These are phyloP conservation scores for Kodamaea derodonti DNA, from an alignment of 1,139 yeast species.

Conservation along the genomic window DNA sequence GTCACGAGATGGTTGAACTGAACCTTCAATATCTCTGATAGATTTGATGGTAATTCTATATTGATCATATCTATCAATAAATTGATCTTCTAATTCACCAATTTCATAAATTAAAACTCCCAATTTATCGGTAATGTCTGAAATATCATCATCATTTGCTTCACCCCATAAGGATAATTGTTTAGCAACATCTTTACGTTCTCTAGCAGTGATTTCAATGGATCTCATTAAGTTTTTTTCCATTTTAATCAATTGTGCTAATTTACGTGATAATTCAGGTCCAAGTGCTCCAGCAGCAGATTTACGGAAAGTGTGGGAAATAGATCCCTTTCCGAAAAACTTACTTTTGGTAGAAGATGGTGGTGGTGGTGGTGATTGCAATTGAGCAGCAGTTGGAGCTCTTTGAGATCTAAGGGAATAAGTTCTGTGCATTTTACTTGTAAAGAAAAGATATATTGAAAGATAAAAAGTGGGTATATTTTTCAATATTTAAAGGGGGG, in stretches of 20 bases:
- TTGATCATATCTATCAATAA: slow-evolving; percentile 82
- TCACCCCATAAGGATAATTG: slow-evolving; percentile 86
- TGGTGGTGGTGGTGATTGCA: slow-evolving; percentile 80
- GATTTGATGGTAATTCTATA: slow-evolving; percentile 79
- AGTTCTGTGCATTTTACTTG: slow-evolving; percentile 74
- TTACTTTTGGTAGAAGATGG: slow-evolving; percentile 63
- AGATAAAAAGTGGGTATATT: slow-evolving; percentile 5
- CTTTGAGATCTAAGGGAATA: slow-evolving; percentile 74
- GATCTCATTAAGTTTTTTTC: slow-evolving; percentile 81
- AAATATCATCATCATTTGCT: slow-evolving; percentile 77
- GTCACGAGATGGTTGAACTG: slow-evolving; percentile 84
- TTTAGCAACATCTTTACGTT: slow-evolving; percentile 79
- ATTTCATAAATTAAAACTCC: slow-evolving; percentile 79
- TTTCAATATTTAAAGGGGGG: slow-evolving; percentile 9
- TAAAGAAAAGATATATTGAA: slow-evolving; percentile 3
- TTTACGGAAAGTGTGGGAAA: slow-evolving; percentile 64
- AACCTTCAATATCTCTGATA: slow-evolving; percentile 79
- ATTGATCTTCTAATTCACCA: slow-evolving; percentile 86
- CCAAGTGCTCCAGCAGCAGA: slow-evolving; percentile 72
- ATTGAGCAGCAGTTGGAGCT: slow-evolving; percentile 80
- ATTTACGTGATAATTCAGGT: slow-evolving; percentile 74
- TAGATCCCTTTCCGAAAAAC: slow-evolving; percentile 71
- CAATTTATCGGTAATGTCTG: slow-evolving; percentile 81
- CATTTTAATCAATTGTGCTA: slow-evolving; percentile 74
- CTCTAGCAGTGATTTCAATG: slow-evolving; percentile 71